Evolutionary conservation across 345 rosid genomes (phyloP), one percentile per base, ranked within the genome.

Genomic region (Nephelium lappaceum): DNA sequence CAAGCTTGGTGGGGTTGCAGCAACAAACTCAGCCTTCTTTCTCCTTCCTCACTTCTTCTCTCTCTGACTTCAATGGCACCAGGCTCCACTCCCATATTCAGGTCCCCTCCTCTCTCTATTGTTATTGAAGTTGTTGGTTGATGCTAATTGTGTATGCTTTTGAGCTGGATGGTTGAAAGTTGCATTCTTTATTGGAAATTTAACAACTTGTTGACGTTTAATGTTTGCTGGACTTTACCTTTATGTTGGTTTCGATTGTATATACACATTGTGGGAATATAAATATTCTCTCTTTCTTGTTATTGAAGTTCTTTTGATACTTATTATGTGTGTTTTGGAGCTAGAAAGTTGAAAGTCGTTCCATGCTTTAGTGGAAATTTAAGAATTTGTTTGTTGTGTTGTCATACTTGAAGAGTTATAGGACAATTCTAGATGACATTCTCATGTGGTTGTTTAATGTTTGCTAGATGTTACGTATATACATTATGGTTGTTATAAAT

Each of bases 21-120:
- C 94, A 88, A 74, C 86, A 82, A 82, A 78, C 77, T 69, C 89
- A 85, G 74, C 93, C 93, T 79, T 87, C 95, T 83, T 80, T 95
- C 70, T 90, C 94, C 64, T 85, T 86, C 74, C 91, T 89, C 73
- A 85, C 91, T 77, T 91, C 98, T 71, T 95, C 96, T 79, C 88
- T 92, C 23, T 94, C 97, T 74, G 94, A 93, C 82, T 93, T 93
- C 86, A 92, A 78, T 89, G 99, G 98, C 85, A 84, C 89, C 79
- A 89, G 91, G 76, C 91, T 96, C 83, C 88, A 81, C 77, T 67
- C 87, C 61, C 89, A 87, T 60, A 63, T 89, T 83, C 94, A 91
- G 97, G 98, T 92, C 80, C 23, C 19, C 53, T 24, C 19, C 36
- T 83, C 36, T 64, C 38, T 45, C 74, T 12, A 1, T 27, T 25